Conservation (phyloP, 306 rosid genomes). For the Citrullus colocynthis region DNA sequence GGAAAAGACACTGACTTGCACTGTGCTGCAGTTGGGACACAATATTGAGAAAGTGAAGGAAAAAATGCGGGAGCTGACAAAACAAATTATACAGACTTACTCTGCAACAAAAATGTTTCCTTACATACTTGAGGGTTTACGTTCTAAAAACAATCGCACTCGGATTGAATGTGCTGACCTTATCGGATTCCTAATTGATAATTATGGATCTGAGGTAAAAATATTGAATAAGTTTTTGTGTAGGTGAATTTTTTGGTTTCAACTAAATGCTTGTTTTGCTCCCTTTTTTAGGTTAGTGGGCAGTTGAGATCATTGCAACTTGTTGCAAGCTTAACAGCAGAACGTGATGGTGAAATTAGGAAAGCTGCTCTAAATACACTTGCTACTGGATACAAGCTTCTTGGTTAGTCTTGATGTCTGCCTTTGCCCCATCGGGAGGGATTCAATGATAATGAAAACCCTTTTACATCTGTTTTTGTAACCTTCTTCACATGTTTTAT, state of each 20-base stretch:
- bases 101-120: conserved; percentile 84
- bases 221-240: not conserved
- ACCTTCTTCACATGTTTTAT: not conserved
- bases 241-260: not conserved
- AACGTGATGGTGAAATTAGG: conserved; percentile 90
- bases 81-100: conserved; percentile 59
- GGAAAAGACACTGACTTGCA: not conserved
- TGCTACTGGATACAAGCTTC: conserved; percentile 95
- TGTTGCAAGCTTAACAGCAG: conserved; percentile 94
- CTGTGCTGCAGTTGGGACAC: conserved; percentile 73
- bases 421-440: not conserved
- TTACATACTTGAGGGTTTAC: conserved; percentile 87
- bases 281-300: conserved; percentile 62
- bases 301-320: conserved; percentile 84
- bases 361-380: conserved; percentile 94
- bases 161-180: conserved; percentile 92
- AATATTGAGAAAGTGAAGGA: conserved; percentile 90
- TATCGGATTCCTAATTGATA: conserved; percentile 78
- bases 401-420: conserved; percentile 45
- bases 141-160: conserved; percentile 94
- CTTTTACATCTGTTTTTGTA: not conserved
- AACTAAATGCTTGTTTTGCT: not conserved
- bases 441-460: not conserved
- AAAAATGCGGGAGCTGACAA: conserved; percentile 88
- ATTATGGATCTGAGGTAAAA: conserved; percentile 80